A percentile compares a stretch with the other conserved stretches of the same genome.
Evolutionary conservation across 495 filamentous ascomycete species (phyloP).

Genomic region (Apiosordaria backusii): DNA sequence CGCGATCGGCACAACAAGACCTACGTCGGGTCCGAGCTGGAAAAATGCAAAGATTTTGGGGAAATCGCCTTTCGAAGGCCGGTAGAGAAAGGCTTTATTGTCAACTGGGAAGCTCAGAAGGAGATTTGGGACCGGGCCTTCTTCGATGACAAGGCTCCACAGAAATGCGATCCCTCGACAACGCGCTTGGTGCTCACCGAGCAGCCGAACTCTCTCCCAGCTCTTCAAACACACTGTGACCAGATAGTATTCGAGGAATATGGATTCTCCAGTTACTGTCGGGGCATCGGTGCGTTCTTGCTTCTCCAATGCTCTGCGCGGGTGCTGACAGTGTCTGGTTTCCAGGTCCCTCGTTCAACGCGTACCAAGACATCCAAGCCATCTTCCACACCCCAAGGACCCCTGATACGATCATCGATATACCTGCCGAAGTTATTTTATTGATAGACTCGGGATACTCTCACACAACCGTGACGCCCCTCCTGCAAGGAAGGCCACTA

Average conservation of each 20-base stretch:
- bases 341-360: slow-evolving; percentile 62
- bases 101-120: slow-evolving; percentile 95
- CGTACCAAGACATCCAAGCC: slow-evolving; percentile 73
- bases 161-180: slow-evolving; percentile 69
- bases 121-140: slow-evolving; percentile 95
- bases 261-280: slow-evolving; percentile 83
- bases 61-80: slow-evolving; percentile 84
- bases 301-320: not conserved
- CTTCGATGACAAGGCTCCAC: slow-evolving; percentile 67
- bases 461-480: slow-evolving; percentile 85
- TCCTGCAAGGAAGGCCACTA: slow-evolving; percentile 74
- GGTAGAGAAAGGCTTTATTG: slow-evolving; percentile 90
- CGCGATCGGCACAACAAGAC: slow-evolving; percentile 73
- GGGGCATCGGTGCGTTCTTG: slow-evolving; percentile 61
- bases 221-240: slow-evolving; percentile 83
- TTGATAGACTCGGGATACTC: slow-evolving; percentile 91
- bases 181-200: slow-evolving; percentile 83
- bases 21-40: slow-evolving; percentile 77
- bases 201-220: slow-evolving; percentile 78
- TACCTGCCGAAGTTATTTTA: slow-evolving; percentile 75
- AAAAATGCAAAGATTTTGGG: slow-evolving; percentile 80
- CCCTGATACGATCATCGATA: slow-evolving; percentile 40
- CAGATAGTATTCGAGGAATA: slow-evolving; percentile 98
- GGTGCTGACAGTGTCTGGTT: slow-evolving; percentile 12
- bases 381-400: slow-evolving; percentile 52